These are phyloP conservation scores for Clarireedia paspali DNA, from an alignment of 2,329 filamentous ascomycete species.

Conservation along the genomic window DNA sequence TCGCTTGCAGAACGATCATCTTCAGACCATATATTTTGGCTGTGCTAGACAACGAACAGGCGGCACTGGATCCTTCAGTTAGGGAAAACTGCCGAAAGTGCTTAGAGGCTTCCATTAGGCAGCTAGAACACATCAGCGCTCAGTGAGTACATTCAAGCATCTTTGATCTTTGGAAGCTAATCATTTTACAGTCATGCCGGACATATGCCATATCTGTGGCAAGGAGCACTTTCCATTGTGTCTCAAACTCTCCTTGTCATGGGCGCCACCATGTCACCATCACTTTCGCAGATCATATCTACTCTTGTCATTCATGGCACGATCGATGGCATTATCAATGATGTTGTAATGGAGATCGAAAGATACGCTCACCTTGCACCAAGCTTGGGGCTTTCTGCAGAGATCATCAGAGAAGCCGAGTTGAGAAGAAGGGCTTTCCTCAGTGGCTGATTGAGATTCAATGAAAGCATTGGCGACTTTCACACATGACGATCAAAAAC, in stretches of 20 bases:
- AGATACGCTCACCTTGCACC: conserved; percentile 68
- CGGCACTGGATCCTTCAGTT: conserved; percentile 63
- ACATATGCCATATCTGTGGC: conserved; percentile 80
- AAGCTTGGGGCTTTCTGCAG: conserved; percentile 66
- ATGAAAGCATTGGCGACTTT: background rate
- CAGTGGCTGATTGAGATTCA: conserved; percentile 30
- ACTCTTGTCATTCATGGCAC: conserved; percentile 50
- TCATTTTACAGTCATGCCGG: conserved; percentile 56
- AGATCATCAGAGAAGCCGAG: conserved; percentile 75
- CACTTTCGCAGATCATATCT: conserved; percentile 56
- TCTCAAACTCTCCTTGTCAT: conserved; percentile 76
- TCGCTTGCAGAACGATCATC: conserved; percentile 79
- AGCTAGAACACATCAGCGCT: conserved; percentile 70
- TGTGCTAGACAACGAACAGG: conserved; percentile 69
- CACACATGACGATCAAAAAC: no score
- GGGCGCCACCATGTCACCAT: conserved; percentile 75
- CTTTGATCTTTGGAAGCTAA: conserved; percentile 8
- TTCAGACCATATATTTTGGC: conserved; percentile 77
- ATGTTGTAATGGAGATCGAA: conserved; percentile 69
- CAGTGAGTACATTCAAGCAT: conserved; percentile 47
- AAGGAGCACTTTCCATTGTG: conserved; percentile 75
- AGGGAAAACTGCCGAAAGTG: conserved; percentile 75
- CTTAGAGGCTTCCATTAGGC: conserved; percentile 69
- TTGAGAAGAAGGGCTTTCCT: conserved; percentile 56
- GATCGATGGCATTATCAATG: conserved; percentile 69